phyloP scores from a whole-genome alignment of 148 eudicot genomes.

The Rhododendron ovatum region DNA sequence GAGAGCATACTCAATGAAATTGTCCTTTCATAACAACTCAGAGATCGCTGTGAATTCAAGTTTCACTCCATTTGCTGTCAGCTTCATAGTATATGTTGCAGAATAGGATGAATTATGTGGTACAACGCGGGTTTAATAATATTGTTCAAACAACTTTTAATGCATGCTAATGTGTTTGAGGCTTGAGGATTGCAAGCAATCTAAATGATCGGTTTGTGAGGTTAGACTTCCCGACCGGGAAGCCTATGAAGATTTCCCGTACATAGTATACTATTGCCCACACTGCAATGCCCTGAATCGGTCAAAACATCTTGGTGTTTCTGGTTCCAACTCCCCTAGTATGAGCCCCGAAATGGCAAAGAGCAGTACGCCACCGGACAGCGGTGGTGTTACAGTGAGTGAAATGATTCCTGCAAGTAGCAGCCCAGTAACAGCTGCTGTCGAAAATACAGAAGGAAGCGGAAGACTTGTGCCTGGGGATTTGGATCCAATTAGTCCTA shows the following conservation, averaged over 20 bases:
- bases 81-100: no score
- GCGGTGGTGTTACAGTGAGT: slow-evolving; percentile 21
- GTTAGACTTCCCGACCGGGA: background rate
- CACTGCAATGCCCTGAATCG: slow-evolving; percentile 81
- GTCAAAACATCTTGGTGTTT: slow-evolving; percentile 42
- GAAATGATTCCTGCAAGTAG: slow-evolving; percentile 15
- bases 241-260: slow-evolving; percentile 29
- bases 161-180: background rate
- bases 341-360: slow-evolving; percentile 16
- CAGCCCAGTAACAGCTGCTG: slow-evolving; percentile 23
- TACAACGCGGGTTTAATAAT: no score
- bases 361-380: slow-evolving; percentile 23
- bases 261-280: slow-evolving; percentile 82
- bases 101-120: no score
- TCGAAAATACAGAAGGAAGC: slow-evolving; percentile 18
- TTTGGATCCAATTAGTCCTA: background rate
- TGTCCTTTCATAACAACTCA: background rate
- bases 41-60: background rate
- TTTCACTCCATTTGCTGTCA: background rate
- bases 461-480: slow-evolving; percentile 9
- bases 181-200: background rate
- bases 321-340: slow-evolving; percentile 26
- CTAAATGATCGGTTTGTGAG: background rate
- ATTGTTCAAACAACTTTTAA: no score
- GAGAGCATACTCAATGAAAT: background rate